Evolutionary conservation across 2,329 filamentous ascomycete species (phyloP).

Genomic region (Rhexocercosporidium sp.): DNA sequence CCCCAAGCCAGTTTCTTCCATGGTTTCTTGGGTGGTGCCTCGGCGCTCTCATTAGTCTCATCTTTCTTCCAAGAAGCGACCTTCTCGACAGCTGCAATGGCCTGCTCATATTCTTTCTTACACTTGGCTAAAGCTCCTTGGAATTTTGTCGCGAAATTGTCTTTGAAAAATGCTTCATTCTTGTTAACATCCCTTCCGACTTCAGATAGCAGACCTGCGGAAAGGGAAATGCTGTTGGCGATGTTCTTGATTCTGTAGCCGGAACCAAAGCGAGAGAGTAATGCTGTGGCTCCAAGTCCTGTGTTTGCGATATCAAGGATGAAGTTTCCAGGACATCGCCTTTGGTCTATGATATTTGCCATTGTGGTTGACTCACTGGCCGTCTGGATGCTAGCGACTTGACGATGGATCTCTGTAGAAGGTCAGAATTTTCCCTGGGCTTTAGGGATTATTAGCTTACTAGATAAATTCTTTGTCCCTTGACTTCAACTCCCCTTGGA

Average conservation of each 20-base stretch:
- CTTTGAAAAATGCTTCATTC: constrained; percentile 20
- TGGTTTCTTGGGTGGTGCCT: constrained; percentile 9
- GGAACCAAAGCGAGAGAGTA: not conserved
- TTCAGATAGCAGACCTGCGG: constrained; percentile 15
- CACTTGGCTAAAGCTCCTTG: constrained; percentile 10
- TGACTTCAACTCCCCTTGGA: not conserved
- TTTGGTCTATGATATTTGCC: constrained; percentile 9
- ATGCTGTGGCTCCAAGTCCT: constrained; percentile 8
- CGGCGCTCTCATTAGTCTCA: not conserved
- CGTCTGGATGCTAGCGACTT: not conserved
- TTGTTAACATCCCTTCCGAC: constrained; percentile 15
- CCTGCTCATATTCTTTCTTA: constrained; percentile 15
- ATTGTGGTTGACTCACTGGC: not conserved
- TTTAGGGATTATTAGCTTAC: not conserved
- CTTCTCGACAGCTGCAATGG: constrained; percentile 13
- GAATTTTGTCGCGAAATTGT: constrained; percentile 17
- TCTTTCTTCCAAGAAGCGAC: constrained; percentile 16
- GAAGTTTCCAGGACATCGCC: constrained; percentile 15
- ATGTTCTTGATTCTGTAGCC: constrained; percentile 8
- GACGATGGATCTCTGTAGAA: not conserved
- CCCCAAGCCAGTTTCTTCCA: constrained; percentile 19
- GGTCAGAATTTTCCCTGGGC: not conserved
- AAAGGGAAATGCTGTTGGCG: constrained; percentile 13
- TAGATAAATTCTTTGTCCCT: not conserved
- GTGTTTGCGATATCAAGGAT: constrained; percentile 17